Evolutionary conservation across 768 basidiomycete species (phyloP).

Genomic region (Rubroboletus satanas): DNA sequence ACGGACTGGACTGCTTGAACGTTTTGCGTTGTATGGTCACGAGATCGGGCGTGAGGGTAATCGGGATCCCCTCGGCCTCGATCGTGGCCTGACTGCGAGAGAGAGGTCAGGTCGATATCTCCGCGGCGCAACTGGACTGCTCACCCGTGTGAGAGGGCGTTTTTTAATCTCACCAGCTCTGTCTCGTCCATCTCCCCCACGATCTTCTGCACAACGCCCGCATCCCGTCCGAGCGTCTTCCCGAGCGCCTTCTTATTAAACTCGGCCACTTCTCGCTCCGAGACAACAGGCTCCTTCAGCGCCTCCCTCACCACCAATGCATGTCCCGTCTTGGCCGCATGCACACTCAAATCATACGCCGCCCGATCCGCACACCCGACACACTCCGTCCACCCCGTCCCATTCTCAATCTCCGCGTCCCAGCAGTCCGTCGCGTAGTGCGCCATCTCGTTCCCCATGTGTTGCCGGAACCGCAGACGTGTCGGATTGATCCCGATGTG

Average conservation of each 20-base stretch:
- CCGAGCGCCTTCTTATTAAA: conserved; percentile 89
- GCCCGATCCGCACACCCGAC: conserved; percentile 98
- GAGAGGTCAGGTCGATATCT: not conserved
- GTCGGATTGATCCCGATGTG: conserved; percentile 86
- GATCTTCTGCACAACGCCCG: conserved; percentile 57
- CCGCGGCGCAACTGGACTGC: conserved; percentile 20
- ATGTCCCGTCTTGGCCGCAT: conserved; percentile 78
- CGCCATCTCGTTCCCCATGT: conserved; percentile 99
- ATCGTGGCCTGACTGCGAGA: conserved; percentile 51
- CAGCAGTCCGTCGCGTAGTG: conserved; percentile 99
- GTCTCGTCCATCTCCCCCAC: conserved; percentile 67
- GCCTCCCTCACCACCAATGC: conserved; percentile 83
- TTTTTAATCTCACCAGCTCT: conserved; percentile 60
- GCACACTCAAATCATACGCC: conserved; percentile 93
- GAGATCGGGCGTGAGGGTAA: conserved; percentile 67
- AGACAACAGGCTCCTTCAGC: conserved; percentile 79
- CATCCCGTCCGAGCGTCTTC: conserved; percentile 83
- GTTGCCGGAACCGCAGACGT: conserved; percentile 91
- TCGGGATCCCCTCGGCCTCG: conserved; percentile 58
- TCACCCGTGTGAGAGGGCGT: conserved; percentile 71
- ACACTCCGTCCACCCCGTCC: conserved; percentile 90
- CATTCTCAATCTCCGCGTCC: conserved; percentile 97
- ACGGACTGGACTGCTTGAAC: conserved; percentile 81
- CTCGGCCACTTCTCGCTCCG: conserved; percentile 72
- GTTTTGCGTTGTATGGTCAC: conserved; percentile 79